A percentile compares a stretch with the other conserved stretches of the same genome.
Conservation (phyloP, 2,329 filamentous ascomycete genomes). For the Apiospora saccharicola region DNA sequence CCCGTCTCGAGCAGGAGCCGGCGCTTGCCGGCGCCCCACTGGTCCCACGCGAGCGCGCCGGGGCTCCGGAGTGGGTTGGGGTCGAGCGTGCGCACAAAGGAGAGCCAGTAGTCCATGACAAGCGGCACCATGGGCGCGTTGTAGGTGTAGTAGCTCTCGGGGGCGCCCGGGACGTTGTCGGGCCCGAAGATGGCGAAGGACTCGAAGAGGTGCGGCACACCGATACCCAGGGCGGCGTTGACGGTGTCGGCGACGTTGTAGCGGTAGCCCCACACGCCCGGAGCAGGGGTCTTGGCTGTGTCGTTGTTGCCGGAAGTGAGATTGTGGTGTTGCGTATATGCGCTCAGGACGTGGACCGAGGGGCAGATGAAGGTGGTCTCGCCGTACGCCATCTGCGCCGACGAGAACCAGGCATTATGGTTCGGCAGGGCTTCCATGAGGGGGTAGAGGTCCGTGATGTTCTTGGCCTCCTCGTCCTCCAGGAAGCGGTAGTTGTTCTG, state of each 20-base stretch:
- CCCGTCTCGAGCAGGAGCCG: slow-evolving; percentile 51
- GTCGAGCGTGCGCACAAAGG: slow-evolving; percentile 54
- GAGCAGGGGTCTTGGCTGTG: slow-evolving; percentile 33
- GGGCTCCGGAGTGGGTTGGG: slow-evolving; percentile 48
- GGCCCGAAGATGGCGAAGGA: slow-evolving; percentile 58
- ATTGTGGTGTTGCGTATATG: slow-evolving; percentile 32
- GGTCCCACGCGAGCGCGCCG: slow-evolving; percentile 50
- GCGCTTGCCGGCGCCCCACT: slow-evolving; percentile 41
- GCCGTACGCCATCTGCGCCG: slow-evolving; percentile 44
- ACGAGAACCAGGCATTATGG: slow-evolving; percentile 52
- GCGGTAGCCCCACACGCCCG: slow-evolving; percentile 53
- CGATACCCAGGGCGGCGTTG: slow-evolving; percentile 47
- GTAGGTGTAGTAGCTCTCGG: slow-evolving; percentile 51
- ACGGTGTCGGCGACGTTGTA: slow-evolving; percentile 55
- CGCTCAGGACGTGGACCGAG: slow-evolving; percentile 44
- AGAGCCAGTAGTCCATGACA: slow-evolving; percentile 58
- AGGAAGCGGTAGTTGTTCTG: slow-evolving; percentile 56
- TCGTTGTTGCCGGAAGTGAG: slow-evolving; percentile 49
- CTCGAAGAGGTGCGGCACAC: slow-evolving; percentile 58
- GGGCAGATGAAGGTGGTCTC: slow-evolving; percentile 52
- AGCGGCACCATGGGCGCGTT: slow-evolving; percentile 54
- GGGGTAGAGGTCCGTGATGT: slow-evolving; percentile 51
- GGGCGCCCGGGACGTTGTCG: slow-evolving; percentile 42
- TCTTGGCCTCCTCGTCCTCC: slow-evolving; percentile 43
- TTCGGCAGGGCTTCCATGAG: slow-evolving; percentile 42